phyloP scores from a whole-genome alignment of 371 early-diverging fungal species.

The Syncephalis fuscata region DNA sequence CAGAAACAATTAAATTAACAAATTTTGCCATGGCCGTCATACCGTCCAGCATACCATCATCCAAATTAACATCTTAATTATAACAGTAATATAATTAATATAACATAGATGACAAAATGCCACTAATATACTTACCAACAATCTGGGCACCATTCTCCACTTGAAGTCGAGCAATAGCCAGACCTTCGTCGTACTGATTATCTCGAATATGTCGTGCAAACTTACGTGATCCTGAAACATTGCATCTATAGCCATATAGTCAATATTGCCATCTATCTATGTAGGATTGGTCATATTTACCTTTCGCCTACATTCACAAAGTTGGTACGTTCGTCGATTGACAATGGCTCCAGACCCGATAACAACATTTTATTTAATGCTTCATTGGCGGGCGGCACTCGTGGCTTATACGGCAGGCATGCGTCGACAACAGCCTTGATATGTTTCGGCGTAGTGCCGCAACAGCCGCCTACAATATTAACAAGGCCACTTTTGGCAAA shows the following conservation, averaged over 20 bases:
- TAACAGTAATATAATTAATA: too few species aligned
- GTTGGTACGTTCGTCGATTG: slow-evolving; percentile 56
- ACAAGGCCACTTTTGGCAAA: slow-evolving; percentile 83
- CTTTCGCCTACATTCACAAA: slow-evolving; percentile 92
- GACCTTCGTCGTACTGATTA: slow-evolving; percentile 78
- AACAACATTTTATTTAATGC: slow-evolving; percentile 46
- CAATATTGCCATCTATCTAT: too few species aligned
- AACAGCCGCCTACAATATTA: slow-evolving; percentile 91
- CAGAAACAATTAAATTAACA: slow-evolving; percentile 81
- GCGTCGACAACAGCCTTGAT: slow-evolving; percentile 77
- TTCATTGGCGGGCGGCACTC: slow-evolving; percentile 42
- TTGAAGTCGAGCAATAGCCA: slow-evolving; percentile 81
- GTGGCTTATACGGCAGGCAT: slow-evolving; percentile 55
- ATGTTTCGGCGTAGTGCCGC: slow-evolving; percentile 88
- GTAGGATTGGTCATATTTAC: too few species aligned
- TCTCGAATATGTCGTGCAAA: slow-evolving; percentile 83
- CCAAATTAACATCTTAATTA: slow-evolving; percentile 75
- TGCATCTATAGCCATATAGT: slow-evolving; percentile 26
- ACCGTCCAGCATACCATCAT: slow-evolving; percentile 89
- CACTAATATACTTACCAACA: slow-evolving; percentile 34
- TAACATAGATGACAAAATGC: too few species aligned
- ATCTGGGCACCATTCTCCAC: slow-evolving; percentile 90
- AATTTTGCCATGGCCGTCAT: slow-evolving; percentile 83
- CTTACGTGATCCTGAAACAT: slow-evolving; percentile 85
- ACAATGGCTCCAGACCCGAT: slow-evolving; percentile 70